Evolutionary conservation across 1,284 basidiomycete genomes (phyloP), one percentile per base, ranked within the genome.

Genomic region (Tilletia setariae): DNA sequence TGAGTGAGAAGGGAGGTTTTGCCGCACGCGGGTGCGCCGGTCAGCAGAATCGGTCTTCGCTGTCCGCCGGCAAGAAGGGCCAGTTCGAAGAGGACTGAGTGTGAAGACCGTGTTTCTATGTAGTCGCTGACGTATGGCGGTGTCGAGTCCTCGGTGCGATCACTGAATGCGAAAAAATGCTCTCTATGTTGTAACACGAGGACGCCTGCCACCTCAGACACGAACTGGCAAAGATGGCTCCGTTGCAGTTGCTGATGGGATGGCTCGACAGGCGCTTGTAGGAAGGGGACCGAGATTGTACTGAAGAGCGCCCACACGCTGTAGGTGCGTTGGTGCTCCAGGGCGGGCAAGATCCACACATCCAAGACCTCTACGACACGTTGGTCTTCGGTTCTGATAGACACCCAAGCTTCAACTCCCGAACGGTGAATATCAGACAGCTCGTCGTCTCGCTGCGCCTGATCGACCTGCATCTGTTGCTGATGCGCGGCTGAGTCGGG

Each of bases 21-120:
- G 67, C 96, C 96, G 2, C 92, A 90, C 0, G 94, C 95, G 0
- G 94, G 90, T 0, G 91, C 85, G 0, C 94, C 94, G 0, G 92
- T 91, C 40, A 99, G 83, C 25, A 99, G 89, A 8, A 88, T 88
- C 1, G 96, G 95, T 0, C 90, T 82, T 1, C 90, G 87, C 59
- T 89, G 85, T 0, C 89, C 90, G 35, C 35, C 35, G 1, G 90
- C 77, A 66, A 89, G 87, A 15, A 90, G 82, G 0, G 90, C 89
- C 53, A 98, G 85, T 7, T 85, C 80, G 1, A 86, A 87, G 2
- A 96, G 85, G 0, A 90, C 85, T 2, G 84, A 67, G 1, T 86
- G 83, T 15, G 90, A 86, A 1, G 91, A 87, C 0, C 87, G 84
- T 0, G 92, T 95, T 21, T 86, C 81, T 65, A 94, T 88, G 69